Evolutionary conservation across 2,329 filamentous ascomycete genomes (phyloP).

Genomic region (Monosporascus sp.): DNA sequence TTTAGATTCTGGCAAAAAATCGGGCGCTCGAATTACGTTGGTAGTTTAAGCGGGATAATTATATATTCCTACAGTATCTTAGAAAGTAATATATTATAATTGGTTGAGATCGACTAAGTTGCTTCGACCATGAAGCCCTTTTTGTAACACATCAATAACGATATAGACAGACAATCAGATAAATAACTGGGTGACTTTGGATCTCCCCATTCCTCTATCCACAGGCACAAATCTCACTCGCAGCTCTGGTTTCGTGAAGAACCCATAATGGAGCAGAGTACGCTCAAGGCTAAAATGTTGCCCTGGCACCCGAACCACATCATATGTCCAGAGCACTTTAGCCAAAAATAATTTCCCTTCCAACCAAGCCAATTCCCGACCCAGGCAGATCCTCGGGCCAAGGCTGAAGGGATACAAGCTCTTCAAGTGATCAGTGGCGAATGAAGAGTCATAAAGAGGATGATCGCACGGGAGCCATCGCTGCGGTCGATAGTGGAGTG

Average conservation of each 20-base stretch:
- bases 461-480: conserved; percentile 4
- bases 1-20: too few species aligned
- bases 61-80: too few species aligned
- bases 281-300: conserved; percentile 2
- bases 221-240: not conserved
- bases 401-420: not conserved
- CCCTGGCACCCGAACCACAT: not conserved
- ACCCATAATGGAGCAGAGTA: conserved; percentile 6
- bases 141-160: too few species aligned
- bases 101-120: too few species aligned
- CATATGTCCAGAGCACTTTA: conserved; percentile 9
- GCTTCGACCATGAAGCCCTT: too few species aligned
- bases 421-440: conserved; percentile 1
- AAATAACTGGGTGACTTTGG: too few species aligned
- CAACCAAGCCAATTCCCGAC: conserved; percentile 5
- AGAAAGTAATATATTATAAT: too few species aligned
- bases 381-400: not conserved
- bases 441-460: conserved; percentile 1
- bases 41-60: too few species aligned
- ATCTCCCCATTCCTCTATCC: not conserved
- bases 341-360: conserved; percentile 3
- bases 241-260: conserved; percentile 4
- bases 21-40: too few species aligned
- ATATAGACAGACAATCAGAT: too few species aligned
- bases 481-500: conserved; percentile 2